Evolutionary conservation across 192 early-diverging fungal genomes (phyloP), one percentile per base, ranked within the genome.

Genomic region (Entomortierella beljakovae): DNA sequence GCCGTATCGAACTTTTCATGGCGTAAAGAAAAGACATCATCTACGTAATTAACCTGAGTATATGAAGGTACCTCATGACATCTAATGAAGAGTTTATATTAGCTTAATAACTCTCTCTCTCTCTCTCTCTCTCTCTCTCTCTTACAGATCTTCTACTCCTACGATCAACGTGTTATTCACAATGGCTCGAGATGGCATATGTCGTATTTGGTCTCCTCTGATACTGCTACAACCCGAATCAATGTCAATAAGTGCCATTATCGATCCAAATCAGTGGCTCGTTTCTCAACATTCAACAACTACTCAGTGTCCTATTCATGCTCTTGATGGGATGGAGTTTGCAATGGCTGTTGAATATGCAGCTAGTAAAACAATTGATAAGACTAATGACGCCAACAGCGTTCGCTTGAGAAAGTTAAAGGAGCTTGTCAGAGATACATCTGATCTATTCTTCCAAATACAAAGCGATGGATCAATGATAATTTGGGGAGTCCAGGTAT

Each of bases 401-500:
- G 61, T 65, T 57, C 75, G 71, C 10, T 31, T 88, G 35, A 62
- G 85, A 35, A 88, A 83, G 56, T 60, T 94, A 37, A 79, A 80
- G 48, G 89, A 92, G 33, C 67, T 90, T 22, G 55, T 92, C 25
- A 85, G 83, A 52, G 94, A 94, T 32, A 93, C 91, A 29, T 88
- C 93, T 0, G 94, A 95, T 65, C 81, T 95, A 35, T 80, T 95
- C 20, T 93, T 94, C 68, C 90, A 91, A 56, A 71, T 95, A 26
- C 84, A 87, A 58, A 54, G 74, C 28, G 90, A 93, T 66, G 94
- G 94, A 2, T 86, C 90, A 2, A 82, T 94, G 70, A 80, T 88
- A 18, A 86, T 95, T 26, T 95, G 93, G 94, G 94, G 92, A 9
- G 76, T 95, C 28, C 89, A 93, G 81, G 92, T 93, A 83, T 26